phyloP scores from a whole-genome alignment of 257 asterid genomes.

The Salvia hispanica region DNA sequence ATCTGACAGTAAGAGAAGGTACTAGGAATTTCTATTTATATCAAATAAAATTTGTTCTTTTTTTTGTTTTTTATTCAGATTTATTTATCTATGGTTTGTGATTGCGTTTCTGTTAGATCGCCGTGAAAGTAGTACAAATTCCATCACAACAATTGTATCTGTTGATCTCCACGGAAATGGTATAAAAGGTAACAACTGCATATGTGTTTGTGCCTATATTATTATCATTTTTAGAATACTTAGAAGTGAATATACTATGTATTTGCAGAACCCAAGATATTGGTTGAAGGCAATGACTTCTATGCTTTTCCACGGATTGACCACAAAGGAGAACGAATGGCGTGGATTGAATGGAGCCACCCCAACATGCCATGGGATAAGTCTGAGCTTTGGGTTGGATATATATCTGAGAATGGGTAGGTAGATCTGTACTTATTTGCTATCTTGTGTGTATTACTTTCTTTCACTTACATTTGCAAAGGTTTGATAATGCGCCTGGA shows the following conservation, averaged over 20 bases:
- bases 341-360: slow-evolving; percentile 98
- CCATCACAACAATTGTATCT: slow-evolving; percentile 77
- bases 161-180: slow-evolving; percentile 45
- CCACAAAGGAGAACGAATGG: slow-evolving; percentile 73
- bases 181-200: slow-evolving; percentile 52
- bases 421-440: slow-evolving; percentile 15
- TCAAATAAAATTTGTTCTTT: not conserved
- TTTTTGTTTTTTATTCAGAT: slow-evolving; percentile 9
- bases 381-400: slow-evolving; percentile 98
- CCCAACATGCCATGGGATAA: slow-evolving; percentile 99
- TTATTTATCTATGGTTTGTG: slow-evolving; percentile 13
- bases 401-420: slow-evolving; percentile 80
- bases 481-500: slow-evolving; percentile 18
- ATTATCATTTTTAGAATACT: not conserved
- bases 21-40: slow-evolving; percentile 18
- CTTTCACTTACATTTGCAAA: slow-evolving; percentile 18
- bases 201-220: slow-evolving; percentile 18
- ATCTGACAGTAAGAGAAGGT: slow-evolving; percentile 88
- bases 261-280: slow-evolving; percentile 60
- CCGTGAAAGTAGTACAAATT: slow-evolving; percentile 64
- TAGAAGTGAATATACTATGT: slow-evolving; percentile 3
- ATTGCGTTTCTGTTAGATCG: slow-evolving; percentile 54
- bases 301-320: slow-evolving; percentile 95
- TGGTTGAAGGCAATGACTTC: slow-evolving; percentile 79
- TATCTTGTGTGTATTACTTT: slow-evolving; percentile 6